phyloP scores from a whole-genome alignment of 352 stramenopile genomes.

The Phytophthora pluvialis region DNA sequence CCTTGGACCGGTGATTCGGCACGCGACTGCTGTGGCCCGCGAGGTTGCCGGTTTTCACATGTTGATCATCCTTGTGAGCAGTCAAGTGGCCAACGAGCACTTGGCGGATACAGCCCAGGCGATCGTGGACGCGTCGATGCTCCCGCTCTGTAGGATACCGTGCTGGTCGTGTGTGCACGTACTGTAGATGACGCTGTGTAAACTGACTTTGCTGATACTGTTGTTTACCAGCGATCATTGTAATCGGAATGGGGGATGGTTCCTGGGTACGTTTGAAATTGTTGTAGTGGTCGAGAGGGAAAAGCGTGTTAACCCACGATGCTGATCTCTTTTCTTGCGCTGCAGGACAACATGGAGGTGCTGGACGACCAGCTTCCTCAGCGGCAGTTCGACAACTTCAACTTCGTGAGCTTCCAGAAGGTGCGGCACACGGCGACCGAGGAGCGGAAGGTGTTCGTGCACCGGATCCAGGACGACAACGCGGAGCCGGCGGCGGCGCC shows the following conservation, averaged over 20 bases:
- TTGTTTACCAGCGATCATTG: conserved; percentile 42
- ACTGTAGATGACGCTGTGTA: neutral
- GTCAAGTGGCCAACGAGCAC: conserved; percentile 62
- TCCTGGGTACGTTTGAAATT: conserved; percentile 41
- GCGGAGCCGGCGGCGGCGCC: conserved; percentile 14
- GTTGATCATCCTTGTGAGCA: conserved; percentile 68
- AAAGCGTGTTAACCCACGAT: neutral
- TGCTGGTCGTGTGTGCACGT: neutral
- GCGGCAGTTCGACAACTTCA: conserved; percentile 84
- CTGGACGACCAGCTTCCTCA: conserved; percentile 75
- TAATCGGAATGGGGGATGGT: conserved; percentile 59
- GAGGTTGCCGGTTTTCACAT: conserved; percentile 74
- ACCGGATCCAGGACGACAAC: conserved; percentile 31
- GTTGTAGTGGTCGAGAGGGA: neutral
- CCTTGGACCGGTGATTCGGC: conserved; percentile 72
- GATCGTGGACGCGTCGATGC: conserved; percentile 72
- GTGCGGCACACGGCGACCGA: conserved; percentile 66
- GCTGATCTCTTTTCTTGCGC: conserved; percentile 17
- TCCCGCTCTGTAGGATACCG: conserved; percentile 58
- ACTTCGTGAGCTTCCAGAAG: conserved; percentile 79
- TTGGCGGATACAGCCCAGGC: conserved; percentile 60
- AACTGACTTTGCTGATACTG: conserved; percentile 11
- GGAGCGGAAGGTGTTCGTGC: conserved; percentile 32
- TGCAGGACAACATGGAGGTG: conserved; percentile 69
- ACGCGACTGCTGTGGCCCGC: conserved; percentile 56